These are phyloP conservation scores for Anthracocystis panici-leucophaei DNA, from an alignment of 1,284 basidiomycete species.

Conservation along the genomic window DNA sequence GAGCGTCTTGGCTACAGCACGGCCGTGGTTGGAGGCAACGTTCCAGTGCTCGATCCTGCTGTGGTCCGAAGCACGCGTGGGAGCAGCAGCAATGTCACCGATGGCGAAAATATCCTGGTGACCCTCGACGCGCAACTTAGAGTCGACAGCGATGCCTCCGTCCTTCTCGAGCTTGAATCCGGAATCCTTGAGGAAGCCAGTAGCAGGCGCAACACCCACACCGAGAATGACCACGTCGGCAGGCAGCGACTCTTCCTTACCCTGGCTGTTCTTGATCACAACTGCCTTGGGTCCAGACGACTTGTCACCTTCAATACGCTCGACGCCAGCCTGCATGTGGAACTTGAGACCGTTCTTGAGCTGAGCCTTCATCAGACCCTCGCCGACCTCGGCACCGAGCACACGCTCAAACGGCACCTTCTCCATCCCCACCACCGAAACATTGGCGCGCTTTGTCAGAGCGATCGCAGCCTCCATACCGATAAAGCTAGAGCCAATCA, in stretches of 20 bases:
- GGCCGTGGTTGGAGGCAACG: conserved; percentile 86
- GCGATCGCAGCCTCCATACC: conserved; percentile 90
- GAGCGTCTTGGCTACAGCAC: conserved; percentile 79
- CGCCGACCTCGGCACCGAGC: conserved; percentile 84
- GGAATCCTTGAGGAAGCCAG: conserved; percentile 81
- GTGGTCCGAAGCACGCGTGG: conserved; percentile 74
- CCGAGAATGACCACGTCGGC: conserved; percentile 89
- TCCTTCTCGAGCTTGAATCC: conserved; percentile 71
- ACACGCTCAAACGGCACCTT: conserved; percentile 84
- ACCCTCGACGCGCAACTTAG: conserved; percentile 79
- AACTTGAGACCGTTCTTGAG: conserved; percentile 82
- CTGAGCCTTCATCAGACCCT: conserved; percentile 78
- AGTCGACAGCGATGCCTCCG: conserved; percentile 84
- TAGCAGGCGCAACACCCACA: conserved; percentile 88
- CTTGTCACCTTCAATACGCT: conserved; percentile 75
- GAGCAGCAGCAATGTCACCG: conserved; percentile 89
- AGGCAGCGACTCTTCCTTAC: conserved; percentile 74
- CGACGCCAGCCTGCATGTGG: conserved; percentile 79
- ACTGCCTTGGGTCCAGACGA: conserved; percentile 70
- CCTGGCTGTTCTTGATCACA: conserved; percentile 76
- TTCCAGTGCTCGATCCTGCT: conserved; percentile 91
- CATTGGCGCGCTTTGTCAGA: conserved; percentile 76
- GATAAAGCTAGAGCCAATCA: conserved; percentile 93
- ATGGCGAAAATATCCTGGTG: conserved; percentile 81
- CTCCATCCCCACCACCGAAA: conserved; percentile 87